Conservation (phyloP, 345 rosid species). For the Eucalyptus urophylla region DNA sequence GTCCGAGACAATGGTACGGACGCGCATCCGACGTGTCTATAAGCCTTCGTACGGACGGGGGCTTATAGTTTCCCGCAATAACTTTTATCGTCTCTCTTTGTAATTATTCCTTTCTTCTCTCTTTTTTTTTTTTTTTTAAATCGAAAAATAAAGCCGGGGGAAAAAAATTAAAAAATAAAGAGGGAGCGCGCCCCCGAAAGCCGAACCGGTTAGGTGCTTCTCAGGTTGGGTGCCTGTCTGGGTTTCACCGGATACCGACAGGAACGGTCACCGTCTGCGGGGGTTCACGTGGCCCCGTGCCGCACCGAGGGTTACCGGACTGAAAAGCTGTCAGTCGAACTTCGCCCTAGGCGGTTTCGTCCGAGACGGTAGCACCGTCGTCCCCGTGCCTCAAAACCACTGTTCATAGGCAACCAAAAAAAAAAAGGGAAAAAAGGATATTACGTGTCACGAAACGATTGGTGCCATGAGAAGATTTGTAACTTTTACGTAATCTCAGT, state of each 20-base stretch:
- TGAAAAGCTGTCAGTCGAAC: background rate
- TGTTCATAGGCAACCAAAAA: background rate
- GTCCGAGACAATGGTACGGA: background rate
- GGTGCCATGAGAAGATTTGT: background rate
- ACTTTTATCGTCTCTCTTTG: background rate
- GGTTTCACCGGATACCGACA: background rate
- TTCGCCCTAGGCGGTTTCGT: background rate
- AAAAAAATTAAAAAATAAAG: accelerated
- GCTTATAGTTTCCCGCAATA: background rate
- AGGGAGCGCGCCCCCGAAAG: background rate
- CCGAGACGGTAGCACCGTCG: background rate
- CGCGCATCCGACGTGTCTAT: background rate
- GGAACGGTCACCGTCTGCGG: background rate
- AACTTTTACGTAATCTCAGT: background rate
- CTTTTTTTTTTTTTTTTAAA: background rate
- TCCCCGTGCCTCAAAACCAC: background rate
- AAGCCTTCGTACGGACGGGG: background rate
- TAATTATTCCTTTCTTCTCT: background rate
- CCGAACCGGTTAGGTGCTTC: background rate
- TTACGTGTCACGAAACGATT: background rate
- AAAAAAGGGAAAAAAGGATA: accelerated
- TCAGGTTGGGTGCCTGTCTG: background rate
- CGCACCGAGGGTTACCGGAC: background rate
- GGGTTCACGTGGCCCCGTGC: background rate
- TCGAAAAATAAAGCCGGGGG: background rate